Percentiles rank a stretch among this genome's conserved stretches.
Evolutionary conservation across 2,329 filamentous ascomycete genomes (phyloP).

Genomic region (Diaporthe aspalathi): DNA sequence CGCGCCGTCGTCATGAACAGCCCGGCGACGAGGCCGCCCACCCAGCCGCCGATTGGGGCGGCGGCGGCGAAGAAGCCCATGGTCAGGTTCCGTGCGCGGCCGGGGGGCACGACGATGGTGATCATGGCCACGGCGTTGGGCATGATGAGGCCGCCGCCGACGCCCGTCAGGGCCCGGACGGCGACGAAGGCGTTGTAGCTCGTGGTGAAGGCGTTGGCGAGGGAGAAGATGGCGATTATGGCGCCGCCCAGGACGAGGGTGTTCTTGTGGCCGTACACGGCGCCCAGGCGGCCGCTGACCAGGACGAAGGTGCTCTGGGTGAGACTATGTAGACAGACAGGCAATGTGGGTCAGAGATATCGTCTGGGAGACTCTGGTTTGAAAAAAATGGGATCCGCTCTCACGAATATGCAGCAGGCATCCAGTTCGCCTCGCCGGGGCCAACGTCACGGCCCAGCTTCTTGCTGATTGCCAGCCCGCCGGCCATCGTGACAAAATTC

Average conservation of each 20-base stretch:
- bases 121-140: constrained; percentile 65
- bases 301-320: constrained; percentile 65
- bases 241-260: constrained; percentile 57
- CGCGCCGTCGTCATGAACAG: constrained; percentile 50
- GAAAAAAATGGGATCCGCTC: neutral
- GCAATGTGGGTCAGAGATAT: neutral
- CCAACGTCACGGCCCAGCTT: constrained; percentile 45
- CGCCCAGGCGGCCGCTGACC: constrained; percentile 62
- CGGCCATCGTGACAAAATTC: constrained; percentile 47
- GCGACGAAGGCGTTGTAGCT: constrained; percentile 56
- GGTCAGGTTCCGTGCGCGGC: constrained; percentile 56
- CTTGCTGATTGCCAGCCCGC: constrained; percentile 46
- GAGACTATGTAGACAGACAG: too few relatives aligned
- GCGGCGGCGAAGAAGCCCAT: constrained; percentile 60
- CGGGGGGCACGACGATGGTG: constrained; percentile 59
- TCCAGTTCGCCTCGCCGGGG: constrained; percentile 52
- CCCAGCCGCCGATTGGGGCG: constrained; percentile 58
- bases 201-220: constrained; percentile 57
- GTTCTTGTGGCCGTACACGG: constrained; percentile 63
- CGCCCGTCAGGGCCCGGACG: constrained; percentile 59
- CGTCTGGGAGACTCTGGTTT: too few relatives aligned
- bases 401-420: constrained; percentile 53
- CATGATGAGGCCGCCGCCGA: constrained; percentile 63
- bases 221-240: constrained; percentile 56
- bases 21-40: constrained; percentile 55